phyloP scores from a whole-genome alignment of 2,329 filamentous ascomycete species.

The Aspergillus texensis region DNA sequence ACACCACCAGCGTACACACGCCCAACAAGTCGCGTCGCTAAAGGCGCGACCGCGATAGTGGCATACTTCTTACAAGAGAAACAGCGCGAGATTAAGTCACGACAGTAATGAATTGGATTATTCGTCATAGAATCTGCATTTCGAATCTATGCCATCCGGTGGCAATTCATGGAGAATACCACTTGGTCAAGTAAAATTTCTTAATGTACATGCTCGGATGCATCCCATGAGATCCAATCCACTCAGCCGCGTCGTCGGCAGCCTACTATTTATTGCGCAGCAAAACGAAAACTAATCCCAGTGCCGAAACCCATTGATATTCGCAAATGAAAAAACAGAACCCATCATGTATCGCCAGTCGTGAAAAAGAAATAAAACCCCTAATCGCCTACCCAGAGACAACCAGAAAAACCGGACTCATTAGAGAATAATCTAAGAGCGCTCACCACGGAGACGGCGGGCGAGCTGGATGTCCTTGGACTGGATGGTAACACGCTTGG shows the following conservation, averaged over 20 bases:
- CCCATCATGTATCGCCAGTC: conserved; percentile 49
- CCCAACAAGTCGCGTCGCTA: not conserved
- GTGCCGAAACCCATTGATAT: conserved; percentile 43
- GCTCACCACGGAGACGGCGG: conserved; percentile 90
- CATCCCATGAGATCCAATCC: conserved; percentile 33
- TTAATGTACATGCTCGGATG: conserved; percentile 40
- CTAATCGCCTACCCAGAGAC: conserved; percentile 44
- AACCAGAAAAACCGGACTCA: conserved; percentile 34
- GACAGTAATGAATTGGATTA: conserved; percentile 24
- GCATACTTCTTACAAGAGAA: not conserved
- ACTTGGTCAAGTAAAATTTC: conserved; percentile 25
- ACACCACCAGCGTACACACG: not conserved
- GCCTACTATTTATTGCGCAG: conserved; percentile 35
- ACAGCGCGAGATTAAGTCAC: not conserved
- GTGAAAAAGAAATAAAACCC: conserved; percentile 43
- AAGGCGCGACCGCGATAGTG: not conserved
- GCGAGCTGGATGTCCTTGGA: conserved; percentile 95
- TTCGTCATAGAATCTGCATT: conserved; percentile 32
- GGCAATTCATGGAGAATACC: conserved; percentile 33
- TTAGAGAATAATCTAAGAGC: conserved; percentile 63
- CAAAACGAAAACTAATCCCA: conserved; percentile 39
- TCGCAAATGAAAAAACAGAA: conserved; percentile 37
- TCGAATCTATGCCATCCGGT: conserved; percentile 40
- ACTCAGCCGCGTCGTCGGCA: conserved; percentile 30
- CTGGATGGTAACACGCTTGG: conserved; percentile 97